Base-by-base conservation (phyloP, 1,284 basidiomycete species). In the Ganoderma leucocontextum region DNA sequence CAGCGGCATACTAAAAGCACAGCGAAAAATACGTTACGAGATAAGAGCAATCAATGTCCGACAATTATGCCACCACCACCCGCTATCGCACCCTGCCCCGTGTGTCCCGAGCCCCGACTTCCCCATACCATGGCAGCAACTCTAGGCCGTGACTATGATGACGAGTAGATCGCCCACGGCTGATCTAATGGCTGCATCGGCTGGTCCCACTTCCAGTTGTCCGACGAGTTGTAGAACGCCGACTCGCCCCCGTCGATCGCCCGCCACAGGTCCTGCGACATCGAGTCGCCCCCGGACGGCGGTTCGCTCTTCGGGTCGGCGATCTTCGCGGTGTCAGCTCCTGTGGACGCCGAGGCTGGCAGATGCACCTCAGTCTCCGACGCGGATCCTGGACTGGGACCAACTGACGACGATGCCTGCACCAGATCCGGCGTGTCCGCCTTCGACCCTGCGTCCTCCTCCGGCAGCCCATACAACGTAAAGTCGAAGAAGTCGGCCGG, bases 201-300 rank as follows among this genome's bases (percentile, higher is more conserved):
- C 70, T 84, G 84, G 67, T 92, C 91, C 88, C 89, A 94, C 80
- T 91, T 93, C 89, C 89, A 94, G 63, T 84, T 84, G 64, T 82
- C 83, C 42, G 83, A 72, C 69, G 73, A 69, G 65, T 90, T 87
- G 79, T 87, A 93, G 77, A 90, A 92, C 65, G 88, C 83, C 33
- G 88, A 86, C 81, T 93, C 91, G 60, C 91, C 91, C 57, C 90
- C 91, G 73, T 93, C 91, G 58, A 94, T 88, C 76, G 91, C 91
- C 75, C 87, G 87, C 82, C 87, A 88, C 64, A 85, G 79, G 58
- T 89, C 88, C 41, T 91, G 79, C 58, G 87, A 84, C 68, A 91
- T 81, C 52, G 84, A 80, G 76, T 92, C 89, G 33, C 76, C 74
- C 60, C 63, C 22, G 13, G 44, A 36, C 47, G 47, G 47, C 22